Percentiles rank a stretch among this genome's conserved stretches.
Conservation (phyloP, 306 rosid genomes). For the Medicago lupulina region DNA sequence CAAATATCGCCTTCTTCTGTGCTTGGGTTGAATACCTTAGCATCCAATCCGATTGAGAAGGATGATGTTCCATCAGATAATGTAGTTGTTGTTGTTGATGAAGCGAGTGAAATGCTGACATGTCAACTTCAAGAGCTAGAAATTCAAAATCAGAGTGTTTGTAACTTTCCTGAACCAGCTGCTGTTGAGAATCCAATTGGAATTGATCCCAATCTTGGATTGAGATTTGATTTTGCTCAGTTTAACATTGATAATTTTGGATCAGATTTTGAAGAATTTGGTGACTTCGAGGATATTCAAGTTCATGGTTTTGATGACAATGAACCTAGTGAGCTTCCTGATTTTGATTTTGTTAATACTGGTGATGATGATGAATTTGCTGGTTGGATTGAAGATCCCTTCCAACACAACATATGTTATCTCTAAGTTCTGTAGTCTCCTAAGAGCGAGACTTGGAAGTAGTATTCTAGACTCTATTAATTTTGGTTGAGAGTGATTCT, state of each 20-base stretch:
- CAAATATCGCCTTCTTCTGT: constrained; percentile 66
- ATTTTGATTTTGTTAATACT: constrained; percentile 56
- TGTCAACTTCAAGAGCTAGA: constrained; percentile 42
- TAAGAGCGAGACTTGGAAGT: constrained; percentile 10
- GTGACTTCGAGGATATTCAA: constrained; percentile 48
- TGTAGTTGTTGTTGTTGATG: not conserved
- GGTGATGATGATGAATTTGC: constrained; percentile 66
- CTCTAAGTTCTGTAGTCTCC: constrained; percentile 62
- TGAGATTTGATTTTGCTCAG: constrained; percentile 50
- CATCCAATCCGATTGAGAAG: constrained; percentile 41
- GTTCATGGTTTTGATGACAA: constrained; percentile 55
- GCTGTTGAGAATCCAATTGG: constrained; percentile 32
- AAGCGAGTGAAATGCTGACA: constrained; percentile 22
- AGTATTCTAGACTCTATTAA: not conserved
- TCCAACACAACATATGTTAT: constrained; percentile 56
- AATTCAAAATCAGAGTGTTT: constrained; percentile 56
- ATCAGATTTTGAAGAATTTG: constrained; percentile 44
- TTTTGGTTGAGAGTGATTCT: not conserved
- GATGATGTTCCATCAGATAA: not conserved
- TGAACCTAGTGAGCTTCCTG: constrained; percentile 70
- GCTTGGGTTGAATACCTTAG: constrained; percentile 60
- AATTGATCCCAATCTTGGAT: constrained; percentile 35
- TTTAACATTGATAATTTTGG: constrained; percentile 47
- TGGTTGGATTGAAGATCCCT: constrained; percentile 70
- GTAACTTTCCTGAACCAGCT: constrained; percentile 32